Evolutionary conservation across 2,329 filamentous ascomycete genomes (phyloP).

Genomic region (Neofusicoccum ribis): DNA sequence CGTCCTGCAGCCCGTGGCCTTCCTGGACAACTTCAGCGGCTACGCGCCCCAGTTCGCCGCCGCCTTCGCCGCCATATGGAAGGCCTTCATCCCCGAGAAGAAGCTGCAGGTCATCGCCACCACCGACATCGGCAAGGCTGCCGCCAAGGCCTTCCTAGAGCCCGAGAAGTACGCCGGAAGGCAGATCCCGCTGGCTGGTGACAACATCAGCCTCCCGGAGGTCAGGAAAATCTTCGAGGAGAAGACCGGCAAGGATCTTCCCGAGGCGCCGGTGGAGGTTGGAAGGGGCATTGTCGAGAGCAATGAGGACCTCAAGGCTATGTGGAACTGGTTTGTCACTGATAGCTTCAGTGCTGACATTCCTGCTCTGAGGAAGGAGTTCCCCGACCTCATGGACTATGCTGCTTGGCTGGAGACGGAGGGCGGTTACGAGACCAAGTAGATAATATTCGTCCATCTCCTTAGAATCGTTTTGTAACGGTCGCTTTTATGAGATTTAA

Average conservation of each 20-base stretch:
- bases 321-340: constrained; percentile 51
- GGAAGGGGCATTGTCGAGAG: constrained; percentile 34
- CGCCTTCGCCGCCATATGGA: constrained; percentile 41
- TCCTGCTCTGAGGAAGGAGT: constrained; percentile 34
- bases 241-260: constrained; percentile 43
- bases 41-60: constrained; percentile 38
- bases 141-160: constrained; percentile 46
- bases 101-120: constrained; percentile 36
- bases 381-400: constrained; percentile 47
- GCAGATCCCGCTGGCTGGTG: constrained; percentile 50
- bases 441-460: not conserved
- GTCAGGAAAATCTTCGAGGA: constrained; percentile 45
- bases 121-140: constrained; percentile 53
- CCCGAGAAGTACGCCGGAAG: constrained; percentile 43
- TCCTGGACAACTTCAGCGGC: constrained; percentile 57
- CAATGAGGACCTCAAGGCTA: constrained; percentile 43
- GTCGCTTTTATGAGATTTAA: too few species aligned
- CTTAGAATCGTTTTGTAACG: too few species aligned
- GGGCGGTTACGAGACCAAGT: constrained; percentile 34
- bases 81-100: constrained; percentile 29
- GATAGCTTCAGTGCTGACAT: constrained; percentile 48
- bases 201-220: constrained; percentile 47
- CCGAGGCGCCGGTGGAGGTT: constrained; percentile 41
- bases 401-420: constrained; percentile 47
- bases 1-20: constrained; percentile 60